Base-by-base conservation (phyloP, 2,329 filamentous ascomycete genomes). In the Phyllosticta citribraziliensis region DNA sequence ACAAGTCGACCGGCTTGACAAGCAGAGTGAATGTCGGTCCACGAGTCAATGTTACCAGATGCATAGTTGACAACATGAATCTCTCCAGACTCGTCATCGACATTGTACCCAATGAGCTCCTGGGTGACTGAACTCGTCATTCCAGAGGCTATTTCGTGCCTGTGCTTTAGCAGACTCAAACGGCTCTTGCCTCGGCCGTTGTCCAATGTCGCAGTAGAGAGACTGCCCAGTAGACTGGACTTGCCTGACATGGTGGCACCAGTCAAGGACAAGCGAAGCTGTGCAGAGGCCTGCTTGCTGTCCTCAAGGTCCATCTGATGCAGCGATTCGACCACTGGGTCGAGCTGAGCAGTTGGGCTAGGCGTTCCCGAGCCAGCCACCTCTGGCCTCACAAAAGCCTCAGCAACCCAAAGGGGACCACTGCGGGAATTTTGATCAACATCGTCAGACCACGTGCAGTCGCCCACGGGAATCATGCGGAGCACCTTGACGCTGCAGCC, bases 111-210 rank as follows among this genome's bases (percentile, higher is more conserved):
- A 64, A 99, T 83, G 10, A 99, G 80, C 72, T 97, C 94, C 69
- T 97, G 93, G 0, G 94, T 90, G 53, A 99, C 88, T 5, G 93
- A 97, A 70, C 91, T 97, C 1, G 94, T 99, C 64, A 96, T 82
- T 0, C 94, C 94, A 2, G 93, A 95, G 2, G 83, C 87, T 62
- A 97, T 88, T 72, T 99, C 94, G 70, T 99, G 94, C 11, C 89
- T 86, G 74, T 99, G 94, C 71, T 91, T 96, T 30, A 99, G 79
- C 57, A 97, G 80, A 68, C 89, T 93, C 25, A 97, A 79, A 58
- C 94, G 84, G 70, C 91, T 96, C 70, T 91, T 94, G 0, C 94
- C 94, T 64, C 92, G 82, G 0, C 93, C 93, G 72, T 97, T 97
- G 71, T 99, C 94, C 19, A 96, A 78, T 1, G 87, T 88, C 1